A percentile compares a stretch with the other conserved stretches of the same genome.
phyloP scores from a whole-genome alignment of 2,329 filamentous ascomycete genomes.

The Apiospora pterosperma region DNA sequence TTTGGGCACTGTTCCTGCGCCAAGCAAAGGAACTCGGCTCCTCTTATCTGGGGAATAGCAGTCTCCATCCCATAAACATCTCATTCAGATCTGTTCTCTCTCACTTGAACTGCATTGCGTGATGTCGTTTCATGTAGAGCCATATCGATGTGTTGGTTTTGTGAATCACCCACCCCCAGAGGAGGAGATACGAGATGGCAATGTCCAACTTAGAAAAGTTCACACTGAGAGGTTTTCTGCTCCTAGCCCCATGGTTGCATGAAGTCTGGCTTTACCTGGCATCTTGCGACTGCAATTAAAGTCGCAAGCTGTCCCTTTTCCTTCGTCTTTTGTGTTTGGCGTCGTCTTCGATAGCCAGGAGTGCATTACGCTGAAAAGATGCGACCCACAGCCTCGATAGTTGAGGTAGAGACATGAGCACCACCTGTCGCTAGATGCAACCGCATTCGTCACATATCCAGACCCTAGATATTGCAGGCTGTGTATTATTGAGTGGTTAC shows the following conservation, averaged over 20 bases:
- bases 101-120: background rate
- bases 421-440: background rate
- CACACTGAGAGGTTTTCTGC: background rate
- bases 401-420: background rate
- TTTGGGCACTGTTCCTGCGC: background rate
- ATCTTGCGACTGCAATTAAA: background rate
- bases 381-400: background rate
- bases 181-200: background rate
- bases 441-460: background rate
- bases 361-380: background rate
- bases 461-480: background rate
- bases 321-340: too few species aligned
- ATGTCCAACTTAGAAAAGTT: background rate
- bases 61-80: background rate
- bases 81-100: background rate
- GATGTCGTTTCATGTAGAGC: background rate
- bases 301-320: too few species aligned
- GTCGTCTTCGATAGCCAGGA: background rate
- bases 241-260: background rate
- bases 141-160: background rate
- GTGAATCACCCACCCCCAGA: too few species aligned
- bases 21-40: background rate
- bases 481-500: background rate
- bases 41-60: background rate
- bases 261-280: background rate